Conservation (phyloP, 345 rosid genomes). For the Arabis alpina region DNA sequence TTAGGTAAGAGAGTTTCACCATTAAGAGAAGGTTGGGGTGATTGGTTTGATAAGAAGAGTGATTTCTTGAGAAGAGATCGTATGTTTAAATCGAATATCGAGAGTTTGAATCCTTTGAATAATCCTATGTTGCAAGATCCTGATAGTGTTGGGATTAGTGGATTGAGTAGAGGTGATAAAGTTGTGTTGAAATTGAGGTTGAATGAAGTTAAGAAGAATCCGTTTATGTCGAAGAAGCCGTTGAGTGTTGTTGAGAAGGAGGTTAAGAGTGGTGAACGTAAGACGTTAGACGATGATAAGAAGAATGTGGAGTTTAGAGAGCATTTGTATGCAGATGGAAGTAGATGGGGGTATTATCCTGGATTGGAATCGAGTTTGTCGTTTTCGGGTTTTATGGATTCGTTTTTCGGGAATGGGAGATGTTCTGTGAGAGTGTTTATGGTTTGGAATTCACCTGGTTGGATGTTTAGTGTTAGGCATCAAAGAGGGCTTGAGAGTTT, state of each 20-base stretch:
- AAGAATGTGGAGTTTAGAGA: slow-evolving; percentile 44
- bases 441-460: slow-evolving; percentile 96
- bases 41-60: no score
- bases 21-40: no score
- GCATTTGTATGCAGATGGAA: slow-evolving; percentile 85
- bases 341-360: slow-evolving; percentile 93
- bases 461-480: slow-evolving; percentile 91
- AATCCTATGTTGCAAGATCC: no score
- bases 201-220: slow-evolving; percentile 64
- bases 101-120: no score
- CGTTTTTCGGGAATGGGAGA: slow-evolving; percentile 61
- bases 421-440: slow-evolving; percentile 75
- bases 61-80: no score
- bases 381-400: slow-evolving; percentile 70
- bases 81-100: no score
- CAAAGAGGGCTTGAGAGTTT: slow-evolving; percentile 95
- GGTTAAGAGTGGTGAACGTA: slow-evolving; percentile 57
- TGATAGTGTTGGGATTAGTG: no score
- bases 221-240: slow-evolving; percentile 71
- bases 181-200: slow-evolving; percentile 69
- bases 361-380: slow-evolving; percentile 69
- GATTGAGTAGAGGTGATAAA: slow-evolving; percentile 54
- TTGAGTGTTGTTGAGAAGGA: slow-evolving; percentile 49
- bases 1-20: no score
- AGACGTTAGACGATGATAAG: slow-evolving; percentile 51